Conservation (phyloP, 768 basidiomycete genomes). For the Boletus speciosus region DNA sequence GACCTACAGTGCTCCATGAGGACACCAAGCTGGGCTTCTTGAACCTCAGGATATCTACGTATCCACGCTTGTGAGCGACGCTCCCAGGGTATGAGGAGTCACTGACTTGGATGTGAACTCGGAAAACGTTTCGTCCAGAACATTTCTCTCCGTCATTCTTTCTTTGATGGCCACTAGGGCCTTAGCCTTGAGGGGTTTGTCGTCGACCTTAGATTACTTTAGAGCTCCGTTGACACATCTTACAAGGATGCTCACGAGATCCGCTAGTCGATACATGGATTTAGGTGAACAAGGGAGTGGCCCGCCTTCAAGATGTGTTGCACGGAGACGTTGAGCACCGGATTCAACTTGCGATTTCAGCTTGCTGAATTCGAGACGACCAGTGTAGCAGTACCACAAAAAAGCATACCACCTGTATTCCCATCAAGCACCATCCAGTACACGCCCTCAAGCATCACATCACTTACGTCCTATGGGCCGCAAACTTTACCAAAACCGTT, state of each 20-base stretch:
- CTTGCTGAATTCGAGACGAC: slow-evolving; percentile 13
- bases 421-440: background rate
- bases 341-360: slow-evolving; percentile 15
- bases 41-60: slow-evolving; percentile 18
- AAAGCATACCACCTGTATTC: slow-evolving; percentile 21
- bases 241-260: slow-evolving; percentile 21
- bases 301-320: background rate
- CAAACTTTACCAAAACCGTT: slow-evolving; percentile 8
- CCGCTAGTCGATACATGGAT: slow-evolving; percentile 36
- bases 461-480: slow-evolving; percentile 18
- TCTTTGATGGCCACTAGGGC: slow-evolving; percentile 18
- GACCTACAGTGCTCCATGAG: slow-evolving; percentile 9
- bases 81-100: background rate
- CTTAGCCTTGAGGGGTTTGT: slow-evolving; percentile 15
- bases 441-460: background rate
- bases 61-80: background rate
- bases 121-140: slow-evolving; percentile 27
- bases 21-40: slow-evolving; percentile 12
- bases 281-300: slow-evolving; percentile 31
- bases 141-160: slow-evolving; percentile 15
- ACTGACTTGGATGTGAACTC: slow-evolving; percentile 24
- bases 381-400: slow-evolving; percentile 28
- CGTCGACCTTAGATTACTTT: slow-evolving; percentile 5
- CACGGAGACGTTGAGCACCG: background rate
- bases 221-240: background rate